phyloP scores from a whole-genome alignment of 345 rosid genomes.

The Eucalyptus sp. region DNA sequence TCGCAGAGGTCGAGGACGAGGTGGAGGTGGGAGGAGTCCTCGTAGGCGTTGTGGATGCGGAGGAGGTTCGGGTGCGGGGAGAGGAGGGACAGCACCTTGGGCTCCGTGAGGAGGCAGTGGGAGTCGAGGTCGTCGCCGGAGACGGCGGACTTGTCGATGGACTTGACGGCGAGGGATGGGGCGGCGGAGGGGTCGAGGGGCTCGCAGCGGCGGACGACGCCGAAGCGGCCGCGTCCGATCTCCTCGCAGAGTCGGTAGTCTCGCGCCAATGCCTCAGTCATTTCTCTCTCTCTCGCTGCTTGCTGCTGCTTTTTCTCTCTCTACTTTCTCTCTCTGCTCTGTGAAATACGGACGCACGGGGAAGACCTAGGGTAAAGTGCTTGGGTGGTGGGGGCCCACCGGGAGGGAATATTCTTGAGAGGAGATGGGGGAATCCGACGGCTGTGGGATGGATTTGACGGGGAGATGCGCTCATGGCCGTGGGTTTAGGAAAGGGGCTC shows the following conservation, averaged over 20 bases:
- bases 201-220: slow-evolving; percentile 40
- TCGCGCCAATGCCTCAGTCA: slow-evolving; percentile 32
- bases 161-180: slow-evolving; percentile 37
- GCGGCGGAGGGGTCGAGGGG: not conserved
- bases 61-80: slow-evolving; percentile 64
- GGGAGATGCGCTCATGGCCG: not conserved
- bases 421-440: not conserved
- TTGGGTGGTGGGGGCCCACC: not conserved
- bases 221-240: slow-evolving; percentile 62
- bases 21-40: slow-evolving; percentile 18
- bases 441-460: not conserved
- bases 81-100: slow-evolving; percentile 54
- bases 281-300: not conserved
- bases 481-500: not conserved
- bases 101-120: slow-evolving; percentile 57
- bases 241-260: slow-evolving; percentile 38
- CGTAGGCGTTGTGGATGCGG: slow-evolving; percentile 41
- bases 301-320: too few species aligned
- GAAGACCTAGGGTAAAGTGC: not conserved
- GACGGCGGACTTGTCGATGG: slow-evolving; percentile 34
- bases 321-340: not conserved
- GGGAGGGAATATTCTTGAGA: not conserved
- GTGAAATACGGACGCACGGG: not conserved
- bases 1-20: slow-evolving; percentile 60
- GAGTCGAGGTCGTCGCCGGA: slow-evolving; percentile 58